phyloP scores from a whole-genome alignment of 345 rosid species.

The Angophora floribunda region DNA sequence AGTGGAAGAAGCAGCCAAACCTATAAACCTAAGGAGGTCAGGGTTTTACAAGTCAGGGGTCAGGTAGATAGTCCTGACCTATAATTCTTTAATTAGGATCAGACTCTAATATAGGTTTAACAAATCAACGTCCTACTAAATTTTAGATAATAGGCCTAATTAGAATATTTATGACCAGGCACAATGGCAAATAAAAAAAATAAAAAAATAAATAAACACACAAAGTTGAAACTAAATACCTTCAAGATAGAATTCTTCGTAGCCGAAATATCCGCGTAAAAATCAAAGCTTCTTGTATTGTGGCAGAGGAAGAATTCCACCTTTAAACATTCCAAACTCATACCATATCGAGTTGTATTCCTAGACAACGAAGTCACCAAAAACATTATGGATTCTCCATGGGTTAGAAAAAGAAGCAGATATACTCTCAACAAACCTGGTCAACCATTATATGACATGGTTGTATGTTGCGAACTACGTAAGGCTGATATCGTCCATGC shows the following conservation, averaged over 20 bases:
- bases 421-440: background rate
- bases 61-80: background rate
- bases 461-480: background rate
- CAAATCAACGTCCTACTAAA: background rate
- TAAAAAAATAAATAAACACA: background rate
- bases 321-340: background rate
- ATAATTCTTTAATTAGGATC: background rate
- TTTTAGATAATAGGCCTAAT: background rate
- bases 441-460: background rate
- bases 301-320: background rate
- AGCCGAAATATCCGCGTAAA: rapidly evolving
- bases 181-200: too few species aligned
- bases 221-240: background rate
- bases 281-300: background rate
- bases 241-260: background rate
- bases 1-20: too few species aligned
- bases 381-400: background rate
- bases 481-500: background rate
- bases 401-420: background rate
- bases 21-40: too few species aligned
- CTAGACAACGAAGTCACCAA: background rate
- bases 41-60: too few species aligned
- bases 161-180: background rate
- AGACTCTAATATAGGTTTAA: background rate
- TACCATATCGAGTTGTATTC: background rate